A percentile compares a stretch with the other conserved stretches of the same genome.
Evolutionary conservation across 2,329 filamentous ascomycete genomes (phyloP).

Genomic region (Tolypocladium tundrense): DNA sequence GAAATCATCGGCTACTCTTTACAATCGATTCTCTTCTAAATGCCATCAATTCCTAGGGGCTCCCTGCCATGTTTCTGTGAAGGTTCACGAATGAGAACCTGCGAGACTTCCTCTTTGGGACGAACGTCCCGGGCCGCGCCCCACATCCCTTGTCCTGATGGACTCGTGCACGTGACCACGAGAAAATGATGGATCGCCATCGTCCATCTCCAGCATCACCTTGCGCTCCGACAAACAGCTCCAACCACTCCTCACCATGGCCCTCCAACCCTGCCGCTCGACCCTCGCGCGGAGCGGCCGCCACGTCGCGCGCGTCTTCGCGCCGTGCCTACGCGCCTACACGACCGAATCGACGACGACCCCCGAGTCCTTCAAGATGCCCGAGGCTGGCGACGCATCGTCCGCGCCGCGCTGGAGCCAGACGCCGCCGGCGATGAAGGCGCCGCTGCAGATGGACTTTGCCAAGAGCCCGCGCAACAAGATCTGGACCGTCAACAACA

Average conservation of each 20-base stretch:
- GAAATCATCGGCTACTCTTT: no score
- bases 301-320: constrained; percentile 11
- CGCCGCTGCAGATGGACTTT: constrained; percentile 52
- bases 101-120: background rate
- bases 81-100: background rate
- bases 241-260: constrained; percentile 13
- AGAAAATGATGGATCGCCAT: background rate
- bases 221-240: constrained; percentile 1
- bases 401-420: constrained; percentile 54
- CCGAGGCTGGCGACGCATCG: constrained; percentile 3
- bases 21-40: no score
- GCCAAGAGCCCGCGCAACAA: constrained; percentile 42
- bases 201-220: background rate
- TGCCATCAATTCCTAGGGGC: no score
- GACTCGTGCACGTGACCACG: background rate
- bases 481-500: constrained; percentile 61
- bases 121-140: background rate
- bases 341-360: constrained; percentile 14
- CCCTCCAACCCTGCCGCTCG: constrained; percentile 22
- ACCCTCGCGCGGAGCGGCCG: constrained; percentile 15
- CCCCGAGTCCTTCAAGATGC: constrained; percentile 15
- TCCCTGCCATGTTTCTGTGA: no score
- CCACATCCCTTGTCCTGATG: background rate
- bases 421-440: constrained; percentile 61
- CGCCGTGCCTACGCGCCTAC: constrained; percentile 17